A percentile compares a stretch with the other conserved stretches of the same genome.
phyloP scores from a whole-genome alignment of 2,329 filamentous ascomycete species.

The Neonectria hederae region DNA sequence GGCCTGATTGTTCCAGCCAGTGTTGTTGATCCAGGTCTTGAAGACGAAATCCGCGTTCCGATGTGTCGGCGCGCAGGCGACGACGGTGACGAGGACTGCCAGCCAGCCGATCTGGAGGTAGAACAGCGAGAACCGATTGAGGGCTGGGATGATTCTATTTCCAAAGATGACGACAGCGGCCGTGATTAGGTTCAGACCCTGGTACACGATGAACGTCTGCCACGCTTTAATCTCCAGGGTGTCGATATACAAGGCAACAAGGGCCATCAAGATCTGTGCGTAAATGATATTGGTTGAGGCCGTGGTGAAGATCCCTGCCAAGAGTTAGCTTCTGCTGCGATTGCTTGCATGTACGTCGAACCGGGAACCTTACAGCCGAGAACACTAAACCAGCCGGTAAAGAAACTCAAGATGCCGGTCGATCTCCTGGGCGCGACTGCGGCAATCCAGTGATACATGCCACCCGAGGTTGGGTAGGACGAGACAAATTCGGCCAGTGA shows the following conservation, averaged over 20 bases:
- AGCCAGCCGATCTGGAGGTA: conserved; percentile 60
- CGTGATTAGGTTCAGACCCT: conserved; percentile 54
- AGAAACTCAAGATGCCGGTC: conserved; percentile 54
- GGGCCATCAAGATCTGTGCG: conserved; percentile 52
- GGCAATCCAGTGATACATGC: conserved; percentile 63
- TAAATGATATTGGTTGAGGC: conserved; percentile 57
- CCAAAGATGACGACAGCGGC: conserved; percentile 58
- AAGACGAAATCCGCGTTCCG: conserved; percentile 60
- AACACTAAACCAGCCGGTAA: conserved; percentile 56
- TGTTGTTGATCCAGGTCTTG: conserved; percentile 61
- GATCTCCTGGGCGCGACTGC: conserved; percentile 53
- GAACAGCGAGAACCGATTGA: conserved; percentile 55
- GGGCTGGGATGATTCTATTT: conserved; percentile 53
- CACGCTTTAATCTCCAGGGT: conserved; percentile 54
- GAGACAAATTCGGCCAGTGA: conserved; percentile 55
- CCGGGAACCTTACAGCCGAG: conserved; percentile 45
- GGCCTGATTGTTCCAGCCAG: conserved; percentile 60
- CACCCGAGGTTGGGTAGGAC: conserved; percentile 58
- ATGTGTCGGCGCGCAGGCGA: conserved; percentile 56
- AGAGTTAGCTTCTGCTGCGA: neutral
- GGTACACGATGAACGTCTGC: conserved; percentile 59
- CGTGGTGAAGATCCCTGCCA: conserved; percentile 54
- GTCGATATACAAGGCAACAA: conserved; percentile 53
- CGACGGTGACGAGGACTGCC: conserved; percentile 58
- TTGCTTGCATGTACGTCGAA: neutral